Conservation (phyloP, 805 yeast species). For the Ogataea pilisensis region DNA sequence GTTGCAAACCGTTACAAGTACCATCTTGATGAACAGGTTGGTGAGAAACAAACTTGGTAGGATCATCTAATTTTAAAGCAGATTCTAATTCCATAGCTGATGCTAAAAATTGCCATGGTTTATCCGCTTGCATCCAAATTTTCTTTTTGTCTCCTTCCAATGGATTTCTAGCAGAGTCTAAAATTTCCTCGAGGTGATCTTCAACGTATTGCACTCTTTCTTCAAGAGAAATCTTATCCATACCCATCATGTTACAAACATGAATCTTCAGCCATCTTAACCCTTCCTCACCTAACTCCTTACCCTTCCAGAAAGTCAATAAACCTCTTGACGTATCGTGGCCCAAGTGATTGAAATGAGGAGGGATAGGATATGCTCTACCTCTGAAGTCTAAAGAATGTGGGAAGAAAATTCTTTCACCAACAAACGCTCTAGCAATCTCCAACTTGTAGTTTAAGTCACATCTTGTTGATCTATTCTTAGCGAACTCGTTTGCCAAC, state of each 20-base stretch:
- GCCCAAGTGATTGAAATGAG: conserved; percentile 78
- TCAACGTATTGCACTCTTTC: conserved; percentile 62
- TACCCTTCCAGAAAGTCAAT: conserved; percentile 74
- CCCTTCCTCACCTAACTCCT: conserved; percentile 59
- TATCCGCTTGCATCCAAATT: conserved; percentile 74
- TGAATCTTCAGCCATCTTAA: conserved; percentile 74
- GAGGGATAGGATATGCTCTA: conserved; percentile 77
- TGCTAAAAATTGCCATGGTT: conserved; percentile 80
- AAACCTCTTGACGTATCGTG: conserved; percentile 73
- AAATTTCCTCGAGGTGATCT: conserved; percentile 49
- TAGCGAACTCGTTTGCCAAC: conserved; percentile 55
- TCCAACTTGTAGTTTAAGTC: conserved; percentile 91
- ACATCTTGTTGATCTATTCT: conserved; percentile 83
- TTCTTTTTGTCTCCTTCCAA: conserved; percentile 39
- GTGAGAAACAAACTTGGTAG: conserved; percentile 60
- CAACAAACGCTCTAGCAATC: conserved; percentile 88
- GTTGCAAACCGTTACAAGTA: conserved; percentile 82
- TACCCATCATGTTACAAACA: conserved; percentile 67
- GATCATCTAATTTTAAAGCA: conserved; percentile 59
- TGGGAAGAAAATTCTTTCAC: conserved; percentile 75
- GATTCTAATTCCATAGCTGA: conserved; percentile 62
- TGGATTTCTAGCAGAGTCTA: conserved; percentile 63
- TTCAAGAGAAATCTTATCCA: conserved; percentile 64
- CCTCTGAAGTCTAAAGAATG: conserved; percentile 82
- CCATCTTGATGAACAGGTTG: conserved; percentile 86